Percentiles rank a stretch among this genome's conserved stretches.
phyloP scores from a whole-genome alignment of 129 eudicot species.

The Flaveria ramosissima region DNA sequence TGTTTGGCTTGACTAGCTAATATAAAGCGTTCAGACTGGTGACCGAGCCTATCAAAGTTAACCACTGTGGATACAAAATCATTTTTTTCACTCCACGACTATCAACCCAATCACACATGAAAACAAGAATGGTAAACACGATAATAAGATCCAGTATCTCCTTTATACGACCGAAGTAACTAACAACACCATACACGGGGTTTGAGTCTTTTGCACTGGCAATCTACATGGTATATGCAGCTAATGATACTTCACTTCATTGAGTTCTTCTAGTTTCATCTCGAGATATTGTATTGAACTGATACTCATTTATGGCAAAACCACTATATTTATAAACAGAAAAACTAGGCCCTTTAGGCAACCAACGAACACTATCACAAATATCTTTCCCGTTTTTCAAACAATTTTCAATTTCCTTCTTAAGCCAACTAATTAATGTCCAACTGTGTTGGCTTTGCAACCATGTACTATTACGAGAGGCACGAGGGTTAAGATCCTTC shows the following conservation, averaged over 20 bases:
- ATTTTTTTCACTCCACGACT: neutral
- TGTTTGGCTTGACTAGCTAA: too few relatives aligned
- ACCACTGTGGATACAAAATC: neutral
- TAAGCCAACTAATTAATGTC: too few relatives aligned
- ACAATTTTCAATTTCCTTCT: neutral
- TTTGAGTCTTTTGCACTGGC: too few relatives aligned
- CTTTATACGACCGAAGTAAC: too few relatives aligned
- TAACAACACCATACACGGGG: too few relatives aligned
- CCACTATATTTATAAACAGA: constrained; percentile 1
- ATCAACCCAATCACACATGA: neutral
- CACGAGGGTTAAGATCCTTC: too few relatives aligned
- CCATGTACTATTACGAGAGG: too few relatives aligned
- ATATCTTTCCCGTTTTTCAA: constrained; percentile 1
- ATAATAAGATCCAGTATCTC: too few relatives aligned
- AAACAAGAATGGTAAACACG: too few relatives aligned
- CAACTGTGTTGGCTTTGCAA: too few relatives aligned
- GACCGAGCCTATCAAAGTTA: neutral
- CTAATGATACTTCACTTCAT: neutral
- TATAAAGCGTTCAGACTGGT: too few relatives aligned
- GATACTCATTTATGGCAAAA: constrained; percentile 15
- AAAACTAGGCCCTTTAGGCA: constrained; percentile 6
- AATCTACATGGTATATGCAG: too few relatives aligned
- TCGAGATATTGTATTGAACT: neutral
- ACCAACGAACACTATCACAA: constrained; percentile 18
- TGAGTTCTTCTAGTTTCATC: neutral